Conservation (phyloP, 1,139 yeast genomes). For the Candida freyschussii region DNA sequence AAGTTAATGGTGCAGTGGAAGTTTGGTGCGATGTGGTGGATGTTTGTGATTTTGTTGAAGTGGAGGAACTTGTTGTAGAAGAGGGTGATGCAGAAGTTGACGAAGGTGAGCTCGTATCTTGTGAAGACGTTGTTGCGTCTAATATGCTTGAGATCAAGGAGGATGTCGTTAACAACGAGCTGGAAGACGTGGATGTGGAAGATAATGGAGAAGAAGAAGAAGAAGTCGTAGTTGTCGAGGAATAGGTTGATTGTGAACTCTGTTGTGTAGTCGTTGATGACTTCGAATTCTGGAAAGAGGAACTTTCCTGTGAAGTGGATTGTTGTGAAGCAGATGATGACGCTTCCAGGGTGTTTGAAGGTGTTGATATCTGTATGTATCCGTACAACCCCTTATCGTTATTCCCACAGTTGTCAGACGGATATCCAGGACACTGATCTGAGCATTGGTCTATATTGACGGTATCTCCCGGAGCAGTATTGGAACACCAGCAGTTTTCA, state of each 20-base stretch:
- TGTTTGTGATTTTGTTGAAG: slow-evolving; percentile 9
- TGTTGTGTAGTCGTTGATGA: too few species aligned
- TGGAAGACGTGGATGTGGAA: slow-evolving; percentile 3
- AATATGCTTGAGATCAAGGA: slow-evolving; percentile 2
- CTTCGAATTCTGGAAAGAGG: slow-evolving; percentile 3
- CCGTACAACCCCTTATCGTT: slow-evolving; percentile 34
- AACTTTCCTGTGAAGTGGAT: neutral
- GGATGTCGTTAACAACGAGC: neutral
- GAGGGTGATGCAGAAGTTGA: slow-evolving; percentile 3
- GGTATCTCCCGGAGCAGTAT: slow-evolving; percentile 24
- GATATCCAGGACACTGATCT: slow-evolving; percentile 37
- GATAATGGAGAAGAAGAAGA: slow-evolving; percentile 7
- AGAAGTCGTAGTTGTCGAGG: slow-evolving; percentile 9
- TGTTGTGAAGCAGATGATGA: neutral
- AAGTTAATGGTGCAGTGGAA: slow-evolving; percentile 18
- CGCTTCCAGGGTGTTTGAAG: slow-evolving; percentile 3
- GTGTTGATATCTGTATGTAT: slow-evolving; percentile 33
- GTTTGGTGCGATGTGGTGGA: slow-evolving; percentile 5
- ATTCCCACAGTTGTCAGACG: slow-evolving; percentile 42
- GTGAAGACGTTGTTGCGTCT: slow-evolving; percentile 5
- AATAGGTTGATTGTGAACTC: slow-evolving; percentile 1
- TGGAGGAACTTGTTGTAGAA: slow-evolving; percentile 12
- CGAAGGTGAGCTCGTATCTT: slow-evolving; percentile 2
- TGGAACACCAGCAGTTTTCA: slow-evolving; percentile 32
- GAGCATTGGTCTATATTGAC: slow-evolving; percentile 16